These are phyloP conservation scores for Daucus carota DNA, from an alignment of 129 eudicot species.

Conservation along the genomic window DNA sequence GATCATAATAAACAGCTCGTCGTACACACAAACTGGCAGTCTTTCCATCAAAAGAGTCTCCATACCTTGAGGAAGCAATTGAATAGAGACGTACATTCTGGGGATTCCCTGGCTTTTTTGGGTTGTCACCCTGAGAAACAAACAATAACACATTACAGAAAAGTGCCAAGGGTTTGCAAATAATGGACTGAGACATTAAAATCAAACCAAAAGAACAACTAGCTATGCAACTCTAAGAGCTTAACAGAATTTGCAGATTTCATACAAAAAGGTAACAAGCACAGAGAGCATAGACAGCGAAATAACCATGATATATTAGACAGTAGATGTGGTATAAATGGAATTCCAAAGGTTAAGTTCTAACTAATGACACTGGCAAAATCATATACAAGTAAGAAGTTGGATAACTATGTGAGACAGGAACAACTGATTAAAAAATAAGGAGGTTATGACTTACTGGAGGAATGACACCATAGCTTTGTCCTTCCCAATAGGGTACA, in stretches of 20 bases:
- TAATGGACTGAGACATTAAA: neutral
- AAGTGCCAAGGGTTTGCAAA: neutral
- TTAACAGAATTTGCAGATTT: neutral
- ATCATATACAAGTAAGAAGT: neutral
- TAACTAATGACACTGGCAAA: neutral
- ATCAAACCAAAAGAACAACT: neutral
- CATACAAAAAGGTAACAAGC: neutral
- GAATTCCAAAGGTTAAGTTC: neutral
- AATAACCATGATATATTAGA: neutral
- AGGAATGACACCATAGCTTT: slow-evolving; percentile 93
- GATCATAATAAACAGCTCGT: slow-evolving; percentile 90
- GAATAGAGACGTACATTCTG: slow-evolving; percentile 94
- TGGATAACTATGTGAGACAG: neutral
- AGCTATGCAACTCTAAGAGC: neutral
- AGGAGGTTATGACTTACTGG: slow-evolving; percentile 51
- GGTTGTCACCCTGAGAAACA: slow-evolving; percentile 79
- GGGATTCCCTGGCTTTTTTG: slow-evolving; percentile 89
- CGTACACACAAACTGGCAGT: slow-evolving; percentile 92
- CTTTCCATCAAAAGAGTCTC: slow-evolving; percentile 88
- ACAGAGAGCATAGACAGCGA: neutral
- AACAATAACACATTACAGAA: neutral
- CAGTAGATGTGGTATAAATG: neutral
- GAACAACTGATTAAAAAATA: neutral
- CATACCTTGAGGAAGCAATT: slow-evolving; percentile 95
- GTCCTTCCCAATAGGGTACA: slow-evolving; percentile 99